phyloP scores from a whole-genome alignment of 768 basidiomycete genomes.

The Floccularia luteovirens region DNA sequence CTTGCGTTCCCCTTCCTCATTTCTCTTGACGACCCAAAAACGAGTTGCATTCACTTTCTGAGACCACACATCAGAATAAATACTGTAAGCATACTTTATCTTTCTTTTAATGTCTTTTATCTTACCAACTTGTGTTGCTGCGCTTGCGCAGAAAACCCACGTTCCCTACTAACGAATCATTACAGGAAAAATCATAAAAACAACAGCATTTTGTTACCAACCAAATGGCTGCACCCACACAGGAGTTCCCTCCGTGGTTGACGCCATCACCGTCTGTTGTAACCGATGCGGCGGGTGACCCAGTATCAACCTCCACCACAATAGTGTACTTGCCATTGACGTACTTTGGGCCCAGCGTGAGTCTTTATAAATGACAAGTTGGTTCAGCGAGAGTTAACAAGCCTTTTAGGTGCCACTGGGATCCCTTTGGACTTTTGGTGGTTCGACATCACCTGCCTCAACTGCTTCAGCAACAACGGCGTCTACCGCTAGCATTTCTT shows the following conservation, averaged over 20 bases:
- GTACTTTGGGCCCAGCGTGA: slow-evolving; percentile 78
- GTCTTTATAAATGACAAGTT: slow-evolving; percentile 17
- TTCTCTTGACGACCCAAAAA: slow-evolving; percentile 7
- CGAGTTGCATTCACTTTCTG: slow-evolving; percentile 9
- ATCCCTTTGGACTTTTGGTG: slow-evolving; percentile 67
- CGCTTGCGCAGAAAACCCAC: slow-evolving; percentile 23
- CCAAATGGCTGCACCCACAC: slow-evolving; percentile 54
- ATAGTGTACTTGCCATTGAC: slow-evolving; percentile 65
- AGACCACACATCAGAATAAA: not conserved
- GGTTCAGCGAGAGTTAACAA: not conserved
- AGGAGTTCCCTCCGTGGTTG: slow-evolving; percentile 69
- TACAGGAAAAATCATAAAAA: slow-evolving; percentile 10
- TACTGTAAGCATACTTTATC: slow-evolving; percentile 7
- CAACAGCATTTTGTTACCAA: slow-evolving; percentile 6
- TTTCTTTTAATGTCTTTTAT: not conserved
- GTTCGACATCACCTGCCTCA: slow-evolving; percentile 26
- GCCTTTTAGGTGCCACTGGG: slow-evolving; percentile 63
- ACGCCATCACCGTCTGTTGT: slow-evolving; percentile 45
- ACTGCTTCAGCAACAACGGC: slow-evolving; percentile 3
- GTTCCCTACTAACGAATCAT: slow-evolving; percentile 40
- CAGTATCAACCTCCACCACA: slow-evolving; percentile 47
- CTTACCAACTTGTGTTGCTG: slow-evolving; percentile 3
- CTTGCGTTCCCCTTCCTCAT: slow-evolving; percentile 13
- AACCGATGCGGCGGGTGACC: slow-evolving; percentile 43
- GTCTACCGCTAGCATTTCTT: slow-evolving; percentile 14